These are phyloP conservation scores for Diaporthe citri DNA, from an alignment of 2,329 filamentous ascomycete species.

Conservation along the genomic window DNA sequence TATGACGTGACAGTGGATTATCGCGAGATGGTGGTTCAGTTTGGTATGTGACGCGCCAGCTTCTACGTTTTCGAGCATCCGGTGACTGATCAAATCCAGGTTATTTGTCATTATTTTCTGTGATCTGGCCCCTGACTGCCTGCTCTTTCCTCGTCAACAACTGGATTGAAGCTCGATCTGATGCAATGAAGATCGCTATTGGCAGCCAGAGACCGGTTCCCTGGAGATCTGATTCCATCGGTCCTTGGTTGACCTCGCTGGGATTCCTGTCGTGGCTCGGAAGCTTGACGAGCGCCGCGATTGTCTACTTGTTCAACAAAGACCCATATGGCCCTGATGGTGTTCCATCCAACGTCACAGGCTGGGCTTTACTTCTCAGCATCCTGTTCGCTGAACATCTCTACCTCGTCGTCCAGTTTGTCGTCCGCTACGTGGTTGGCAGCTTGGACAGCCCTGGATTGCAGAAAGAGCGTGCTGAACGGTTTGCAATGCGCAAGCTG, in stretches of 20 bases:
- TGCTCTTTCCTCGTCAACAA: slow-evolving; percentile 94
- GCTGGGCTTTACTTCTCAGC: slow-evolving; percentile 83
- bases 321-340: slow-evolving; percentile 75
- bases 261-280: slow-evolving; percentile 95
- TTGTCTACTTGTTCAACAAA: slow-evolving; percentile 90
- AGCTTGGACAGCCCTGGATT: slow-evolving; percentile 89
- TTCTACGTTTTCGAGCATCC: not conserved
- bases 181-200: slow-evolving; percentile 93
- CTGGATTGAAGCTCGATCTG: slow-evolving; percentile 93
- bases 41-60: slow-evolving; percentile 58
- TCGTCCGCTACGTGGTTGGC: slow-evolving; percentile 78
- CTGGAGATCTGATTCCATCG: slow-evolving; percentile 92
- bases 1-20: slow-evolving; percentile 95
- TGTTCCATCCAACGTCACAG: slow-evolving; percentile 77
- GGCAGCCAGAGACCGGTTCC: slow-evolving; percentile 91
- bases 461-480: slow-evolving; percentile 85
- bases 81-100: slow-evolving; percentile 59
- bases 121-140: slow-evolving; percentile 93
- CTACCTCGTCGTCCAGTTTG: slow-evolving; percentile 83
- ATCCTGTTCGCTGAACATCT: slow-evolving; percentile 91
- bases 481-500: slow-evolving; percentile 83
- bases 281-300: slow-evolving; percentile 85
- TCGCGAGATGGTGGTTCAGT: slow-evolving; percentile 92
- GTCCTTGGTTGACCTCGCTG: slow-evolving; percentile 88
- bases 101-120: slow-evolving; percentile 91